Evolutionary conservation across 1,139 yeast species (phyloP).

Genomic region (Nakaseomyces kungkrabaensis): DNA sequence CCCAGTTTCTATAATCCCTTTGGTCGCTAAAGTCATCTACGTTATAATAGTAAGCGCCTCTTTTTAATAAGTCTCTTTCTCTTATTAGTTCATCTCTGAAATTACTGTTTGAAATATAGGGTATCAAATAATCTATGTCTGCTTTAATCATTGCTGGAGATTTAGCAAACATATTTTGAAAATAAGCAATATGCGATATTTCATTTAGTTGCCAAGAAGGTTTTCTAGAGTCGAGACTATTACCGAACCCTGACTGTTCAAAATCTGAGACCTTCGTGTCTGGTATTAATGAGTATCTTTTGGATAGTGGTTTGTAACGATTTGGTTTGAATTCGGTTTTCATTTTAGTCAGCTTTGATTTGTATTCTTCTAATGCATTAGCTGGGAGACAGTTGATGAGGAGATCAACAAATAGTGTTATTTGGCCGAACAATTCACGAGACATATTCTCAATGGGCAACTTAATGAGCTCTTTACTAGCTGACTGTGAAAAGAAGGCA

Average conservation of each 20-base stretch:
- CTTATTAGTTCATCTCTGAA: conserved; percentile 25
- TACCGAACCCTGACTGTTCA: not conserved
- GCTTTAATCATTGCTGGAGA: conserved; percentile 39
- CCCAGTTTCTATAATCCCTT: conserved; percentile 44
- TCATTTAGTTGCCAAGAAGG: conserved; percentile 45
- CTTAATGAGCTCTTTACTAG: conserved; percentile 54
- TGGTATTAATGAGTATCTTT: conserved; percentile 5
- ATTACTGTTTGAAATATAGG: conserved; percentile 36
- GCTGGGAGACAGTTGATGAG: conserved; percentile 42
- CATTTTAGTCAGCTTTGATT: conserved; percentile 23
- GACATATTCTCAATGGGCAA: conserved; percentile 38
- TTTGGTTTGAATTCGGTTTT: conserved; percentile 6
- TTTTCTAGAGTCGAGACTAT: conserved; percentile 5
- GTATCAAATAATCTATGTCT: conserved; percentile 36
- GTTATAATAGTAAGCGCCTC: conserved; percentile 35
- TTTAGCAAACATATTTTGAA: conserved; percentile 36
- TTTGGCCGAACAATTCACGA: conserved; percentile 43
- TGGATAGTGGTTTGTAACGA: conserved; percentile 20
- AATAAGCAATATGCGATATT: conserved; percentile 36
- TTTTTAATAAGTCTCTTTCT: conserved; percentile 32
- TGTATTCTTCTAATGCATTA: conserved; percentile 39
- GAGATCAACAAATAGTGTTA: conserved; percentile 47
- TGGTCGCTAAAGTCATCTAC: conserved; percentile 36
- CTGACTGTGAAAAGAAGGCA: conserved; percentile 53
- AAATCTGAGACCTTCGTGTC: not conserved